phyloP scores from a whole-genome alignment of 2,329 filamentous ascomycete species.

The Proliferodiscus dingleyae region DNA sequence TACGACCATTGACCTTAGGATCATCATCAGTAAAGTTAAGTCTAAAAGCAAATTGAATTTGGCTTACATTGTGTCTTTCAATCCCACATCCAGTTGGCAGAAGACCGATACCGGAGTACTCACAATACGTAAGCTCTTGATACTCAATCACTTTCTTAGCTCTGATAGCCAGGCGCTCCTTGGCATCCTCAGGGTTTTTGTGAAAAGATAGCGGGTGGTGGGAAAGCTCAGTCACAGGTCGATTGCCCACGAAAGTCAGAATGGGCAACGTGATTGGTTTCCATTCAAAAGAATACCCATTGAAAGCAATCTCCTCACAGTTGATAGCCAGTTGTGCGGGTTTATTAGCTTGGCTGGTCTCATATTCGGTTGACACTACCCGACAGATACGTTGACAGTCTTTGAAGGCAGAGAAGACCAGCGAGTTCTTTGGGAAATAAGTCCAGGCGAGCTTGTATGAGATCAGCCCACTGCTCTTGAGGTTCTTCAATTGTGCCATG shows the following conservation, averaged over 20 bases:
- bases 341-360: too few relatives aligned
- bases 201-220: constrained; percentile 35
- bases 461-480: constrained; percentile 36
- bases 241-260: constrained; percentile 36
- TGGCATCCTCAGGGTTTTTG: constrained; percentile 19
- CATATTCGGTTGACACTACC: constrained; percentile 11
- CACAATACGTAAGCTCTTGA: constrained; percentile 38
- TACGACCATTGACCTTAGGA: constrained; percentile 13
- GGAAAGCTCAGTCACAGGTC: constrained; percentile 36
- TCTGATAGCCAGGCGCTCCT: constrained; percentile 27
- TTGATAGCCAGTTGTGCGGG: constrained; percentile 12
- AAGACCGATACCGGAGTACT: constrained; percentile 39
- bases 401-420: constrained; percentile 36
- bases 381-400: constrained; percentile 39
- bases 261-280: constrained; percentile 31
- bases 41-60: neutral
- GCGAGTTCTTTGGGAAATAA: constrained; percentile 37
- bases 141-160: constrained; percentile 39
- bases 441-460: constrained; percentile 42
- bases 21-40: neutral
- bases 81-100: neutral
- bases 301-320: constrained; percentile 37
- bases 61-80: constrained; percentile 30
- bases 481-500: constrained; percentile 33
- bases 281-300: constrained; percentile 42